Percentiles rank a stretch among this genome's conserved stretches.
phyloP scores from a whole-genome alignment of 148 eudicot species.

The Nepenthes mirabilis region DNA sequence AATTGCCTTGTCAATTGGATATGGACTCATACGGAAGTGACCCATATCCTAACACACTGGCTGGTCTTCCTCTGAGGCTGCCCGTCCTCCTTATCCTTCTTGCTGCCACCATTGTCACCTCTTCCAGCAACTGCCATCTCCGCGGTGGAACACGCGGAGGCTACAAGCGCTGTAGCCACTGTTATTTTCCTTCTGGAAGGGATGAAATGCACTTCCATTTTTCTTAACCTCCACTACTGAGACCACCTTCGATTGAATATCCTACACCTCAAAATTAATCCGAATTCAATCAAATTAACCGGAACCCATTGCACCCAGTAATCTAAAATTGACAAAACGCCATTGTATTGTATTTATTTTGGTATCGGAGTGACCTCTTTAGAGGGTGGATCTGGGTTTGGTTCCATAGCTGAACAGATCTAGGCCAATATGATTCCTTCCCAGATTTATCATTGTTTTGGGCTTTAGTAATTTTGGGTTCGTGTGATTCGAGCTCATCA shows the following conservation, averaged over 20 bases:
- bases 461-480: conserved; percentile 1
- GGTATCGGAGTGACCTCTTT: conserved; percentile 16
- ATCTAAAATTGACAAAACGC: neutral
- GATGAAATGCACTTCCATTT: too few relatives aligned
- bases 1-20: too few relatives aligned
- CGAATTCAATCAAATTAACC: neutral
- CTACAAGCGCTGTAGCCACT: too few relatives aligned
- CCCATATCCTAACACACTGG: neutral
- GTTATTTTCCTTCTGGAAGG: too few relatives aligned
- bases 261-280: neutral
- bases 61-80: too few relatives aligned
- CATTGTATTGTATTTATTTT: neutral
- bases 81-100: too few relatives aligned
- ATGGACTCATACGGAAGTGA: too few relatives aligned
- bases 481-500: conserved; percentile 22
- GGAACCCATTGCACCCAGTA: conserved; percentile 5
- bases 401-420: conserved; percentile 68
- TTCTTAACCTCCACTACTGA: too few relatives aligned
- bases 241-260: too few relatives aligned
- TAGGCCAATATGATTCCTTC: conserved; percentile 60
- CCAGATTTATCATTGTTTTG: conserved; percentile 13
- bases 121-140: too few relatives aligned
- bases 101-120: too few relatives aligned
- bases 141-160: too few relatives aligned
- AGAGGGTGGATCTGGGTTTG: conserved; percentile 39